Evolutionary conservation across 768 basidiomycete species (phyloP).

Genomic region (Amanita rimosa): DNA sequence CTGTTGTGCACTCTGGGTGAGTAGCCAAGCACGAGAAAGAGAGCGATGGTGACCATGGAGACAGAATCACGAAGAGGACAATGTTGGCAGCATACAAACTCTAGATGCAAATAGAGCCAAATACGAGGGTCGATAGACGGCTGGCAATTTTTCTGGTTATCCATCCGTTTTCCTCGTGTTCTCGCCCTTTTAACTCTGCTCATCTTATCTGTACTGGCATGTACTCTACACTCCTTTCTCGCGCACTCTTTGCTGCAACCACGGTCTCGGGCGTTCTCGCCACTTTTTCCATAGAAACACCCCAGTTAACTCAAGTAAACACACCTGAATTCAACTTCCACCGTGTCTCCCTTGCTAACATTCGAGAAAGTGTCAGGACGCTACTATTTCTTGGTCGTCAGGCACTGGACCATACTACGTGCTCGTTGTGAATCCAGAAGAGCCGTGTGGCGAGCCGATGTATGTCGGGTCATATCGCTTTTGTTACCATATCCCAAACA

Average conservation of each 20-base stretch:
- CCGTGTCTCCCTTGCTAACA: conserved; percentile 6
- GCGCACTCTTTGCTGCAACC: conserved; percentile 54
- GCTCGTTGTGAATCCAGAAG: conserved; percentile 35
- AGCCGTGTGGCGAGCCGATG: conserved; percentile 53
- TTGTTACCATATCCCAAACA: conserved; percentile 1
- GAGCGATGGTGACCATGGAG: conserved; percentile 6
- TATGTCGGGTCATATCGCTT: conserved; percentile 21
- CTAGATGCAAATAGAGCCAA: conserved; percentile 12
- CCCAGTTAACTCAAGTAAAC: conserved; percentile 42
- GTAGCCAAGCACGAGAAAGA: conserved; percentile 15
- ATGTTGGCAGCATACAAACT: conserved; percentile 51
- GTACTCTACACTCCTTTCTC: conserved; percentile 71
- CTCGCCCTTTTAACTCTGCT: conserved; percentile 16
- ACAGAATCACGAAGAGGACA: conserved; percentile 58
- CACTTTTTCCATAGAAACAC: conserved; percentile 40
- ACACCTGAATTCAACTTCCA: neutral
- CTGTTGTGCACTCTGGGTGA: conserved; percentile 67
- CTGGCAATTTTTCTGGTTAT: neutral
- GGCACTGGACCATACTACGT: conserved; percentile 45
- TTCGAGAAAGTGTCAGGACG: conserved; percentile 36
- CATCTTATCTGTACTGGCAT: conserved; percentile 35
- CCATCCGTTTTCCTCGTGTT: conserved; percentile 16
- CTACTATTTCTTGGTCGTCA: conserved; percentile 40
- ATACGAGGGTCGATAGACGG: neutral
- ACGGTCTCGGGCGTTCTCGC: conserved; percentile 42